Evolutionary conservation across 139 green algal genomes (phyloP), one percentile per base, ranked within the genome.

Genomic region (Raphidocelis subcapitata): DNA sequence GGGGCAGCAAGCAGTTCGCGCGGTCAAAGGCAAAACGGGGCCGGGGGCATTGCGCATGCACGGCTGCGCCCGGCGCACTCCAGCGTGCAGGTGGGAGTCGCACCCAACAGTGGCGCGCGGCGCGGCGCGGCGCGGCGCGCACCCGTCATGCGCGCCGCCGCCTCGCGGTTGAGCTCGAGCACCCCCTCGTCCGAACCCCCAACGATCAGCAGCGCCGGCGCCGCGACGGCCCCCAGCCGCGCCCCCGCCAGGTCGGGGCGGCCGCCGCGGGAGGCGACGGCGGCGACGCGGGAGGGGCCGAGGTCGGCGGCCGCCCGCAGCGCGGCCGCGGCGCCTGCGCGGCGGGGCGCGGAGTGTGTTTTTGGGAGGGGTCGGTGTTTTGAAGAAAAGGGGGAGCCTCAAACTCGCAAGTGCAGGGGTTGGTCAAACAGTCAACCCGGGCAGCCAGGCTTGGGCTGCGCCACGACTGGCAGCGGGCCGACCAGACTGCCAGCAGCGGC

Each of bases 201-300:
- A 14, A 75, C 69, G 18, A 75, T 36, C 69, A 75, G 69, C 69
- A 75, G 69, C 24, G 56, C 67, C 1, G 69, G 69, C n/a, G 69
- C 56, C 37, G 56, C 67, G 16, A 75, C 69, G 28, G 56, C 56
- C 55, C 56, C 56, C 1, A 75, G 69, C 56, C 65, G 65, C 5
- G 32, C 69, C 12, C 37, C 57, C 4, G 69, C 69, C 1, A 75
- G 57, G 41, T 75, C 69, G 3, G 69, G 69, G 1, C 69, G 69
- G 10, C 69, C 69, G 32, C 69, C 69, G 8, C 69, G 56, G 8
- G 67, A 47, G 46, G 69, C 70, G 14, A 69, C 59, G 28, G 70
- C 70, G 18, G 59, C 57, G 21, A 76, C 47, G 24, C 69, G 41
- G 5, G 5, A 28, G 41, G 41, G 41, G 70, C 33, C 60, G 5